A percentile compares a stretch with the other conserved stretches of the same genome.
Evolutionary conservation across 2,329 filamentous ascomycete genomes (phyloP).

Genomic region (Ceratocystis cubensis): DNA sequence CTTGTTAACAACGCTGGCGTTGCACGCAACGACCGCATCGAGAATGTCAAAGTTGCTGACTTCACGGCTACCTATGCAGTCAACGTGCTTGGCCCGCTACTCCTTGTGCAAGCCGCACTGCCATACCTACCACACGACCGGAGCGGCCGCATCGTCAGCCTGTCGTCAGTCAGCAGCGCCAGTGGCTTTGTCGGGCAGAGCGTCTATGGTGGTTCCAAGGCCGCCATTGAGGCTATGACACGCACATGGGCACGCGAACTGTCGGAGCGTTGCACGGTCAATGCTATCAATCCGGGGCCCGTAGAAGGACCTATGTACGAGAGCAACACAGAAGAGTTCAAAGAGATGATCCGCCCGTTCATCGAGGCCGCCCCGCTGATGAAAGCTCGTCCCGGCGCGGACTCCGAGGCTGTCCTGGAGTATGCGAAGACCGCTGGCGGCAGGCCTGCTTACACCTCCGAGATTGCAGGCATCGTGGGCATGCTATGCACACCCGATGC

Average conservation of each 20-base stretch:
- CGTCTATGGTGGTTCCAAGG: slow-evolving; percentile 47
- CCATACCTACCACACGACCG: slow-evolving; percentile 59
- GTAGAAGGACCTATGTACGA: slow-evolving; percentile 43
- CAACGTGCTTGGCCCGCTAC: slow-evolving; percentile 70
- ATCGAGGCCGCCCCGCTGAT: slow-evolving; percentile 48
- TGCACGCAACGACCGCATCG: slow-evolving; percentile 50
- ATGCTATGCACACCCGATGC: slow-evolving; percentile 45
- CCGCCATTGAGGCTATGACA: slow-evolving; percentile 47
- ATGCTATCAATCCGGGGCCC: slow-evolving; percentile 46
- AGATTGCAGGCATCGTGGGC: slow-evolving; percentile 23
- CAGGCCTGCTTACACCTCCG: slow-evolving; percentile 22
- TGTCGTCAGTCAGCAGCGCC: slow-evolving; percentile 43
- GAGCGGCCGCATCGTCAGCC: slow-evolving; percentile 43
- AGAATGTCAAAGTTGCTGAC: slow-evolving; percentile 49
- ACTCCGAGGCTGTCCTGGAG: slow-evolving; percentile 21
- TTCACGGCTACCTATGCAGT: slow-evolving; percentile 63
- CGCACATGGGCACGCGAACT: slow-evolving; percentile 47
- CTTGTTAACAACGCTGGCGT: slow-evolving; percentile 78
- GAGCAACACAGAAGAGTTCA: slow-evolving; percentile 32
- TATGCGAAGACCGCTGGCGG: slow-evolving; percentile 22
- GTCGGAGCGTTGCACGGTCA: slow-evolving; percentile 40
- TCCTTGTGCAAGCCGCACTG: slow-evolving; percentile 60
- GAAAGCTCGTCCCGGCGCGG: slow-evolving; percentile 34
- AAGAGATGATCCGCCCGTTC: slow-evolving; percentile 33
- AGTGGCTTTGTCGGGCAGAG: slow-evolving; percentile 43